A percentile compares a stretch with the other conserved stretches of the same genome.
Evolutionary conservation across 225 moss, liverwort and hornwort species (phyloP).

Genomic region (Rhytidiadelphus loreus): DNA sequence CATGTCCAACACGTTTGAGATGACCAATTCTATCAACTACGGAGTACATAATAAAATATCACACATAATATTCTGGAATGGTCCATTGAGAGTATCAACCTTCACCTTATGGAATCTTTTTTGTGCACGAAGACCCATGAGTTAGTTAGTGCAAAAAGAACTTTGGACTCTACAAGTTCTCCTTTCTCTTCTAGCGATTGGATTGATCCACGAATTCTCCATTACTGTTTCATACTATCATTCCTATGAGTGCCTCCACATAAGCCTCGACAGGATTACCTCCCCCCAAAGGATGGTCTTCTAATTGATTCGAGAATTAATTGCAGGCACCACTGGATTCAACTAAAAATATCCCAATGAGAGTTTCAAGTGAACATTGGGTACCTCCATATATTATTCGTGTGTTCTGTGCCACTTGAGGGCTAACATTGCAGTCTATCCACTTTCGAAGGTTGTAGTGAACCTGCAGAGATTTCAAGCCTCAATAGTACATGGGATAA

Average conservation of each 20-base stretch:
- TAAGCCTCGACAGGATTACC: not conserved
- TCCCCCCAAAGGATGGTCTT: not conserved
- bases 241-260: not conserved
- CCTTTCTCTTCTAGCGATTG: not conserved
- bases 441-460: conserved; percentile 53
- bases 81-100: not conserved
- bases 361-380: not conserved
- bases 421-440: conserved; percentile 47
- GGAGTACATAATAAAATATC: not conserved
- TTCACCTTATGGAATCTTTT: not conserved
- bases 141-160: not conserved
- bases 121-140: not conserved
- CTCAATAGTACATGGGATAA: not conserved
- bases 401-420: conserved; percentile 58
- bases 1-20: not conserved
- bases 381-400: conserved; percentile 92
- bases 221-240: not conserved
- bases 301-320: not conserved
- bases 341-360: not conserved
- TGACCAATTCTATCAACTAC: not conserved
- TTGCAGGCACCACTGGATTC: not conserved
- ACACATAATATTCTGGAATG: not conserved
- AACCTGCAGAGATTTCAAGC: conserved; percentile 7
- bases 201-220: not conserved
- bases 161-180: not conserved